Conservation (phyloP, 176 grass and related monocot genomes). For the Cocos nucifera region DNA sequence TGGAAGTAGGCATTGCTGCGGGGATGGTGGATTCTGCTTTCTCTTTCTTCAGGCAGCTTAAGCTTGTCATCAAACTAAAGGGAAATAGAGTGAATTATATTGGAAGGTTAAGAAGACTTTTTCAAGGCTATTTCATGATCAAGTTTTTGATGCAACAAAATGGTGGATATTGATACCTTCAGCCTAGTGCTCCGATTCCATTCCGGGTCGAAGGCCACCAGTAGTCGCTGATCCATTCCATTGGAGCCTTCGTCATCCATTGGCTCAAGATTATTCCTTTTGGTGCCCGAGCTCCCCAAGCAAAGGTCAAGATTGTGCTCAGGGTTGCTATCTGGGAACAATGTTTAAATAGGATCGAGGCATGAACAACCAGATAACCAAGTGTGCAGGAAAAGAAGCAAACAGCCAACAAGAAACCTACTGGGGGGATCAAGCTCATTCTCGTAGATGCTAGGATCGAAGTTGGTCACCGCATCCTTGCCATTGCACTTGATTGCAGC, state of each 20-base stretch:
- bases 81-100: too few relatives aligned
- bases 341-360: too few relatives aligned
- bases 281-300: conserved; percentile 10
- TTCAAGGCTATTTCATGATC: too few relatives aligned
- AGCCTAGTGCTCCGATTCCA: conserved; percentile 5
- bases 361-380: too few relatives aligned
- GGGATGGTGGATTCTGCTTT: neutral
- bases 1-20: neutral
- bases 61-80: conserved; percentile 7
- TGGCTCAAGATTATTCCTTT: neutral
- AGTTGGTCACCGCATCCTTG: conserved; percentile 18
- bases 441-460: conserved; percentile 5
- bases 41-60: neutral
- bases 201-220: neutral
- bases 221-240: too few relatives aligned
- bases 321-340: neutral
- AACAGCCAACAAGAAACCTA: neutral
- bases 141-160: too few relatives aligned
- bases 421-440: neutral
- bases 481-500: conserved; percentile 18
- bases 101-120: too few relatives aligned
- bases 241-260: neutral
- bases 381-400: neutral
- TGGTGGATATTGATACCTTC: neutral
- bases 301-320: conserved; percentile 16